These are phyloP conservation scores for Cicer judaicum DNA, from an alignment of 306 rosid genomes.

Conservation along the genomic window DNA sequence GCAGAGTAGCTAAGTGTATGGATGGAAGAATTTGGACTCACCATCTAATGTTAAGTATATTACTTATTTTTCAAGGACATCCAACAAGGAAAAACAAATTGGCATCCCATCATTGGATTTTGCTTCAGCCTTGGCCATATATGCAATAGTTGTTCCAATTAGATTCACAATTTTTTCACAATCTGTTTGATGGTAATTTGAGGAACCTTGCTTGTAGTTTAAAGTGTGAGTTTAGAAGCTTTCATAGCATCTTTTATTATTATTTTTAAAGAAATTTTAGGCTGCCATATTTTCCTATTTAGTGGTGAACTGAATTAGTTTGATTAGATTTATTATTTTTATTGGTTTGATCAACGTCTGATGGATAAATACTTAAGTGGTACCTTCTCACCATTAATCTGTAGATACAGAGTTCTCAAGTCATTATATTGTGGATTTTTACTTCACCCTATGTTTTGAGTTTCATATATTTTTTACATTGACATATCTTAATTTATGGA, in stretches of 20 bases:
- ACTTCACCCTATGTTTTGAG: too few species aligned
- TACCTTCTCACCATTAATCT: neutral
- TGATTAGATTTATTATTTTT: neutral
- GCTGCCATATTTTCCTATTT: neutral
- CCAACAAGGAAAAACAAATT: constrained; percentile 22
- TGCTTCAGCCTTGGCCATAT: neutral
- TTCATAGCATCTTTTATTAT: neutral
- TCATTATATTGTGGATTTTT: neutral
- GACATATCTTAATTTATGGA: too few species aligned
- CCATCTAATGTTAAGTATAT: constrained; percentile 6
- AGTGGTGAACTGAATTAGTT: neutral
- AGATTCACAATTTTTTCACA: constrained; percentile 19
- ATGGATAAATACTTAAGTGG: constrained; percentile 13
- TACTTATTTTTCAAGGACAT: constrained; percentile 15
- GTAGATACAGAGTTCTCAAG: neutral
- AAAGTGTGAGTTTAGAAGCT: constrained; percentile 13
- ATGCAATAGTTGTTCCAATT: neutral
- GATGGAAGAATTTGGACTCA: constrained; percentile 21
- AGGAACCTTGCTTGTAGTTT: constrained; percentile 23
- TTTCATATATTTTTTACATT: too few species aligned
- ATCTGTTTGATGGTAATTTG: constrained; percentile 14
- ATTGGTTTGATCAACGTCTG: constrained; percentile 10
- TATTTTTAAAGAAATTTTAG: constrained; percentile 1
- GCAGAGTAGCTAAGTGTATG: constrained; percentile 24
- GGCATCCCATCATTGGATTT: constrained; percentile 29